Percentiles rank a stretch among this genome's conserved stretches.
phyloP scores from a whole-genome alignment of 2,329 filamentous ascomycete genomes.

The Colletotrichum scovillei region DNA sequence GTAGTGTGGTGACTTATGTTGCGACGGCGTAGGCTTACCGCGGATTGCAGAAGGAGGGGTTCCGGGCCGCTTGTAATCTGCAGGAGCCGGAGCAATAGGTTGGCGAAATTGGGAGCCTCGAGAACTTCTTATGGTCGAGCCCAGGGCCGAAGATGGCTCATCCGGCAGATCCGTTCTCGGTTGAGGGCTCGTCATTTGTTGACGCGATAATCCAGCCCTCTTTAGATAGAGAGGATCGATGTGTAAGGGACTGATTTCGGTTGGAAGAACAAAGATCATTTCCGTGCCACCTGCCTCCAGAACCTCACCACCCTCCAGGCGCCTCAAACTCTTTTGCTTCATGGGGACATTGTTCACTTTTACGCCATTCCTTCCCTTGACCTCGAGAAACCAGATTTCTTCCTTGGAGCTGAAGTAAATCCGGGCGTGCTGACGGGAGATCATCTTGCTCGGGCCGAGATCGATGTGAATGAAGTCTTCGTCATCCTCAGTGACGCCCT shows the following conservation, averaged over 20 bases:
- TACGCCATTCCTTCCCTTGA: conserved; percentile 92
- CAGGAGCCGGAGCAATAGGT: conserved; percentile 68
- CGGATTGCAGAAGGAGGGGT: conserved; percentile 64
- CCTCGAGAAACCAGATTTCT: conserved; percentile 83
- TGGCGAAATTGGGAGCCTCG: conserved; percentile 47
- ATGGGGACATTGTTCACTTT: conserved; percentile 81
- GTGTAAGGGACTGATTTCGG: conserved; percentile 72
- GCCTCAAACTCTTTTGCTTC: conserved; percentile 72
- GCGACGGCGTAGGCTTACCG: conserved; percentile 44
- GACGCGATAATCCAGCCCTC: conserved; percentile 66
- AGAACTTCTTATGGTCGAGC: conserved; percentile 21
- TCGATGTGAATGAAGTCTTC: conserved; percentile 82
- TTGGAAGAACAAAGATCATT: conserved; percentile 98
- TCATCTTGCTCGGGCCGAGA: conserved; percentile 84
- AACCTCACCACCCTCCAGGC: conserved; percentile 86
- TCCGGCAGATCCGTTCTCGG: conserved; percentile 33
- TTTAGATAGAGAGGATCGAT: conserved; percentile 78
- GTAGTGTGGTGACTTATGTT: conserved; percentile 53
- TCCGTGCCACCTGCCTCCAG: conserved; percentile 93
- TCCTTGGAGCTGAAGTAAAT: conserved; percentile 77
- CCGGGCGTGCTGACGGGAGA: conserved; percentile 80
- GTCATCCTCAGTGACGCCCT: conserved; percentile 57
- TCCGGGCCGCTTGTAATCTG: conserved; percentile 69
- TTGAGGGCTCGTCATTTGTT: conserved; percentile 28
- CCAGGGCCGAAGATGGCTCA: conserved; percentile 32